phyloP scores from a whole-genome alignment of 1,139 yeast genomes.

The Suhomyces maxii region DNA sequence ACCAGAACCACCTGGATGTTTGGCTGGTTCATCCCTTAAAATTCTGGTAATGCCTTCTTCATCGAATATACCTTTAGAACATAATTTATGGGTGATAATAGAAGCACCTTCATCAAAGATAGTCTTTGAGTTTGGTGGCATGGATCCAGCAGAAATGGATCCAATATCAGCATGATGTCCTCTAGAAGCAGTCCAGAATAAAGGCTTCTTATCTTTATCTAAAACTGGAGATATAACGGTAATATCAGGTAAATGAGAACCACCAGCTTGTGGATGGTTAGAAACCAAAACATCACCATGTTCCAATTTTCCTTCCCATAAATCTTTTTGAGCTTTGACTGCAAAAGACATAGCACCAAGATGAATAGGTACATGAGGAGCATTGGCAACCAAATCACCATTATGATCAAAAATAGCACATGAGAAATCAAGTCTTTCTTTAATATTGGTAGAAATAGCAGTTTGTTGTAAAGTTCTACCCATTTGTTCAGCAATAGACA shows the following conservation, averaged over 20 bases:
- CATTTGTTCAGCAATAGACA: constrained; percentile 91
- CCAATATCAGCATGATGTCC: constrained; percentile 54
- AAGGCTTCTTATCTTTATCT: constrained; percentile 30
- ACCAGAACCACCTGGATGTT: constrained; percentile 48
- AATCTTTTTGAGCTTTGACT: constrained; percentile 63
- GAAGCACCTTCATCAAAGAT: constrained; percentile 49
- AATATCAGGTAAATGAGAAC: constrained; percentile 81
- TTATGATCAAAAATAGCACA: constrained; percentile 77
- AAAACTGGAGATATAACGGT: constrained; percentile 71
- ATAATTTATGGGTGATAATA: constrained; percentile 40
- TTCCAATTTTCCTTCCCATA: constrained; percentile 60
- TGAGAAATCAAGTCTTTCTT: constrained; percentile 80
- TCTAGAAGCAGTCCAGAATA: constrained; percentile 48
- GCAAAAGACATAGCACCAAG: constrained; percentile 87
- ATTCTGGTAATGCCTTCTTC: constrained; percentile 40
- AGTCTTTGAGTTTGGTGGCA: constrained; percentile 49
- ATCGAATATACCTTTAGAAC: constrained; percentile 39
- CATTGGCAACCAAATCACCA: constrained; percentile 81
- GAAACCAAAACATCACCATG: constrained; percentile 77
- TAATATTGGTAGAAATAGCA: constrained; percentile 81
- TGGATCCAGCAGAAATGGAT: constrained; percentile 46
- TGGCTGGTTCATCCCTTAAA: constrained; percentile 44
- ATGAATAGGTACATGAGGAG: constrained; percentile 88
- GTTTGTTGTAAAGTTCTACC: constrained; percentile 79
- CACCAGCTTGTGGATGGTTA: constrained; percentile 80